Base-by-base conservation (phyloP, 2,329 filamentous ascomycete genomes). In the Sarocladium strictum region DNA sequence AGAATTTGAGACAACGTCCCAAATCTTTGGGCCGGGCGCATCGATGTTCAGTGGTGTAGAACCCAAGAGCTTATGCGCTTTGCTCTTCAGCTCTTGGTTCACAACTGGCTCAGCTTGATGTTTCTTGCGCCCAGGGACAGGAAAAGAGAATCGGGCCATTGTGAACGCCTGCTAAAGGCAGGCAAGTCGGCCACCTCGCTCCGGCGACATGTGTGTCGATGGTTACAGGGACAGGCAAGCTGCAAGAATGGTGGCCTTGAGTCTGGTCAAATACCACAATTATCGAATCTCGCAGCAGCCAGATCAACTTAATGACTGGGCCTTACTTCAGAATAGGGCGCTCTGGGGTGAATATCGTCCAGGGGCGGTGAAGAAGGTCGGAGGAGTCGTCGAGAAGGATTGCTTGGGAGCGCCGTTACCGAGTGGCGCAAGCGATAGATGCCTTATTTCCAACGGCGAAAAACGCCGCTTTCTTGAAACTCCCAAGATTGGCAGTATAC, bases 61-160 rank as follows among this genome's bases (percentile, higher is more conserved):
- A 23, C 77, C 78, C 37, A 81, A 63, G 15, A 80, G 71, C 60
- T 73, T 76, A 59, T 79, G 76, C 1, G 75, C 77, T 62, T 81
- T 81, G 56, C 74, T 77, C 60, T 76, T 67, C 2, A 72, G 69
- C 33, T 68, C 67, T 21, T 37, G 17, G 9, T 66, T 15, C 61
- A 62, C 27, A 62, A 62, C 24, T 62, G 61, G 33, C 60, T 64
- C 59, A 10, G 67, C 57, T 35, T 62, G 51, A 33, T 68, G 67
- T 63, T 76, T 80, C 56, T 69, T 74, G 57, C 76, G 74, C 53
- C 76, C 72, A 53, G 76, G 71, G 15, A 79, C 64, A 23, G 59
- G 56, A 26, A 65, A 65, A 2, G 60, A 57, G 55, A 67, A 67
- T 53, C 63, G 65, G 56, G 58, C 59, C 64, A 67, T 67, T 17